Evolutionary conservation across 805 yeast species (phyloP).

Genomic region (Kodamaea nitidulidarum): DNA sequence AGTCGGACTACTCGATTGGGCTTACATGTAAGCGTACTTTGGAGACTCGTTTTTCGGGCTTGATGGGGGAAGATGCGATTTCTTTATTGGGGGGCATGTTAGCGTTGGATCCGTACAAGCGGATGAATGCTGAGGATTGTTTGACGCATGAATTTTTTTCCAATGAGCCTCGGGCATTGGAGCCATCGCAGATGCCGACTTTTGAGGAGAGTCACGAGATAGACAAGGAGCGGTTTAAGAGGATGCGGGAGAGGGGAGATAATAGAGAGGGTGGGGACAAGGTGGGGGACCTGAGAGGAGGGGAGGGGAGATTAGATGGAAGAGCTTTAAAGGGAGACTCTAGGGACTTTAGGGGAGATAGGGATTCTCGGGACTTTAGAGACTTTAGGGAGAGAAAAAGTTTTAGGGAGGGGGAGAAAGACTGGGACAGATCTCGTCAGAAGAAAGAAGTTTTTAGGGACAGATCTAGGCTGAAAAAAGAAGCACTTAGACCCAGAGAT

Average conservation of each 20-base stretch:
- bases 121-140: slow-evolving; percentile 81
- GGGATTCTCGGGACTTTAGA: no score
- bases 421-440: background rate
- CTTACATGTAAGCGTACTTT: slow-evolving; percentile 46
- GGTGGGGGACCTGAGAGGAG: no score
- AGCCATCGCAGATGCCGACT: slow-evolving; percentile 51
- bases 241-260: slow-evolving; percentile 26
- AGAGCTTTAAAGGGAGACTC: background rate
- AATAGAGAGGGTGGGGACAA: background rate
- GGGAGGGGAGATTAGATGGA: background rate
- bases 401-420: background rate
- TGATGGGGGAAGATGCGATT: slow-evolving; percentile 46
- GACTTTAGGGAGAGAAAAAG: no score
- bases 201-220: slow-evolving; percentile 89
- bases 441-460: background rate
- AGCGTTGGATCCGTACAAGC: slow-evolving; percentile 61
- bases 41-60: slow-evolving; percentile 43
- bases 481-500: background rate
- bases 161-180: slow-evolving; percentile 61
- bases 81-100: slow-evolving; percentile 59
- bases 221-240: slow-evolving; percentile 60
- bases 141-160: slow-evolving; percentile 65
- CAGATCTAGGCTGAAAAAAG: background rate
- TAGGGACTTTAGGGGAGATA: background rate
- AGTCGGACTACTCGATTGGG: slow-evolving; percentile 41